Conservation (phyloP, 1,139 yeast genomes). For the Pneumocystis canis region DNA sequence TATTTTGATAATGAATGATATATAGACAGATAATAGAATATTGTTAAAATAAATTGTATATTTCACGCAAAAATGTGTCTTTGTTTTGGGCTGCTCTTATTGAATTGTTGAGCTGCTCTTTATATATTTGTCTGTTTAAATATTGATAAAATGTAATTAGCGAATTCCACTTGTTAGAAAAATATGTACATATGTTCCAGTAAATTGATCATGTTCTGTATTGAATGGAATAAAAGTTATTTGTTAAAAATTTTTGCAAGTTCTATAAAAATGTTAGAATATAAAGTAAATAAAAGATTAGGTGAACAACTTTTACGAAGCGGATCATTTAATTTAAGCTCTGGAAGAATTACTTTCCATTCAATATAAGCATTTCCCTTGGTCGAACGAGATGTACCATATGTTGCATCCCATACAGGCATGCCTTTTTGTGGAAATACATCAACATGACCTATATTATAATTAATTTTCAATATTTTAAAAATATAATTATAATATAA, state of each 20-base stretch:
- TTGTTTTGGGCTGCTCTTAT: too few species aligned
- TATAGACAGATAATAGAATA: too few species aligned
- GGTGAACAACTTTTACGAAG: not conserved
- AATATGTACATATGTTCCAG: not conserved
- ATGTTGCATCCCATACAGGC: constrained; percentile 39
- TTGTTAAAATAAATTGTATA: too few species aligned
- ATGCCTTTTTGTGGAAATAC: constrained; percentile 61
- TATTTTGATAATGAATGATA: too few species aligned
- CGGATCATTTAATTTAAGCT: constrained; percentile 34
- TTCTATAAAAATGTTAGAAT: not conserved
- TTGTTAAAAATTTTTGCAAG: not conserved
- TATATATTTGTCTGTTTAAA: too few species aligned
- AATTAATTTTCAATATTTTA: not conserved
- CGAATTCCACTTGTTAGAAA: too few species aligned
- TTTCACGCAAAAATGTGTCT: too few species aligned
- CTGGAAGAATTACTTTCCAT: constrained; percentile 5
- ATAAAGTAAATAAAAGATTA: not conserved
- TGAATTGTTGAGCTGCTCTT: too few species aligned
- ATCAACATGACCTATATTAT: constrained; percentile 38
- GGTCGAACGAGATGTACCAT: not conserved
- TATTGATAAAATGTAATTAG: too few species aligned
- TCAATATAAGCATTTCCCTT: constrained; percentile 4
- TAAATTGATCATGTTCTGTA: not conserved
- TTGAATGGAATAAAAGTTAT: not conserved
- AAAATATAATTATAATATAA: not conserved